Conservation (phyloP, 768 basidiomycete genomes). For the Lactarius hatsudake region DNA sequence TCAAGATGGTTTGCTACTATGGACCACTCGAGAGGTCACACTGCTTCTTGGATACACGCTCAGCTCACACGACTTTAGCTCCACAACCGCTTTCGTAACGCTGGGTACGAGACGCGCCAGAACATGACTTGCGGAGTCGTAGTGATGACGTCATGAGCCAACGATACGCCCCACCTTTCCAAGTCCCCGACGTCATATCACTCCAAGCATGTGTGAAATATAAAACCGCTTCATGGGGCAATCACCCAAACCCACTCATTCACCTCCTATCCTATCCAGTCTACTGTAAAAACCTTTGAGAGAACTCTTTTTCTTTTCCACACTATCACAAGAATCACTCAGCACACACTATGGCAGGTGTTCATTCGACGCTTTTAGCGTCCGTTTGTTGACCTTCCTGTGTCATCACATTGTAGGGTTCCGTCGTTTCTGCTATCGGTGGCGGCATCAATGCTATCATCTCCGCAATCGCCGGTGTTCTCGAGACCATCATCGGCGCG, state of each 20-base stretch:
- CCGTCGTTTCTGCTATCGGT: conserved; percentile 65
- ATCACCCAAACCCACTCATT: too few relatives aligned
- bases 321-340: too few relatives aligned
- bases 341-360: not conserved
- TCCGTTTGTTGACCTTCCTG: not conserved
- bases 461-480: conserved; percentile 54
- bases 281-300: too few relatives aligned
- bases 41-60: too few relatives aligned
- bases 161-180: too few relatives aligned
- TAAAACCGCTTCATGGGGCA: not conserved
- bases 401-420: conserved; percentile 54
- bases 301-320: too few relatives aligned
- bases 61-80: not conserved
- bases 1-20: too few relatives aligned
- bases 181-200: not conserved
- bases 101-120: not conserved
- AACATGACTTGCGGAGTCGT: not conserved
- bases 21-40: not conserved
- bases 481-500: conserved; percentile 58
- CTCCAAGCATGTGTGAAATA: not conserved
- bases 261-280: too few relatives aligned
- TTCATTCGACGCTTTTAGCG: not conserved
- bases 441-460: conserved; percentile 56
- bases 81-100: not conserved
- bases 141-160: not conserved